Conservation (phyloP, 2,329 filamentous ascomycete genomes). For the Cryphonectria naterciae region DNA sequence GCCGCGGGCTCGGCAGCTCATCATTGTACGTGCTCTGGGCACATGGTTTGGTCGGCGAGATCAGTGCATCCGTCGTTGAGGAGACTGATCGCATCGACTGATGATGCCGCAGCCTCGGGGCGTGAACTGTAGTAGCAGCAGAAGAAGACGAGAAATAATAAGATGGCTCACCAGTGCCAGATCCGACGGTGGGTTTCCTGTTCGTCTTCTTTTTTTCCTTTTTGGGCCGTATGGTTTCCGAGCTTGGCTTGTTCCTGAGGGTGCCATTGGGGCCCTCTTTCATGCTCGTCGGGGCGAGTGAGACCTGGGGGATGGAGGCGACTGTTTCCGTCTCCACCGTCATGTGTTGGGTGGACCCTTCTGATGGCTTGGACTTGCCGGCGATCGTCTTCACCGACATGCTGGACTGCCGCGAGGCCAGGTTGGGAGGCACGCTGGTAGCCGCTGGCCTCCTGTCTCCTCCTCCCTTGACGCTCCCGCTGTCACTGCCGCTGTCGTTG, state of each 20-base stretch:
- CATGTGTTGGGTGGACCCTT: constrained; percentile 86
- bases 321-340: constrained; percentile 98
- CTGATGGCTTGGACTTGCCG: constrained; percentile 67
- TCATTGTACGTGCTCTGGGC: constrained; percentile 42
- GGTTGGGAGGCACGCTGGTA: constrained; percentile 52
- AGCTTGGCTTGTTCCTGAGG: constrained; percentile 83
- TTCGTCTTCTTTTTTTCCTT: constrained; percentile 85
- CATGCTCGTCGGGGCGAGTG: constrained; percentile 68
- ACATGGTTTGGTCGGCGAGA: constrained; percentile 42
- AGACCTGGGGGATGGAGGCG: constrained; percentile 83
- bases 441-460: constrained; percentile 48
- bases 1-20: constrained; percentile 34
- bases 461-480: constrained; percentile 54
- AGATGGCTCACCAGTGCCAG: constrained; percentile 70
- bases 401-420: constrained; percentile 68
- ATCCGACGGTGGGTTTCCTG: constrained; percentile 73
- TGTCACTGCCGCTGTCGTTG: constrained; percentile 68
- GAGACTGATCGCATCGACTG: constrained; percentile 45
- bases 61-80: constrained; percentile 36
- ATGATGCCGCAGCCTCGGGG: constrained; percentile 45
- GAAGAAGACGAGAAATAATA: constrained; percentile 21
- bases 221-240: constrained; percentile 93
- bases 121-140: constrained; percentile 34
- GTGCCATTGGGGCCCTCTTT: constrained; percentile 70
- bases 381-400: constrained; percentile 64